Conservation (phyloP, 805 yeast species). For the Candida parachauliodes region DNA sequence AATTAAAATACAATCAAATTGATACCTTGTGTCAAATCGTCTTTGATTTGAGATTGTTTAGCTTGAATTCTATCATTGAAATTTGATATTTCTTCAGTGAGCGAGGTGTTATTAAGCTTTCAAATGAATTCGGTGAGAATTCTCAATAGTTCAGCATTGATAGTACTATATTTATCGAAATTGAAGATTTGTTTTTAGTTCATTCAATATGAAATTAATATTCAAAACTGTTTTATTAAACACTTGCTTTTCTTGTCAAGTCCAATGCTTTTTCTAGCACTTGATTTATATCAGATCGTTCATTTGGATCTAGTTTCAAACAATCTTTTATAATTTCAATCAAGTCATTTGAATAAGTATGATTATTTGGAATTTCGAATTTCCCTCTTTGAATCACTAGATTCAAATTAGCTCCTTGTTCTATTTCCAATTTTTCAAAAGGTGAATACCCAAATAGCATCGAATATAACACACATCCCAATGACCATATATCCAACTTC, state of each 20-base stretch:
- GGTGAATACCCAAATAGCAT: slow-evolving; percentile 80
- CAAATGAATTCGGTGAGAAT: no score
- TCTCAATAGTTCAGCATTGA: no score
- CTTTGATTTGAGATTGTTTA: no score
- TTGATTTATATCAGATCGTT: slow-evolving; percentile 63
- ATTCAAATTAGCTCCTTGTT: slow-evolving; percentile 76
- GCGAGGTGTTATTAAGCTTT: no score
- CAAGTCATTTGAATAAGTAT: slow-evolving; percentile 51
- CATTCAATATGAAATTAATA: no score
- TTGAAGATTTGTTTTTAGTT: no score
- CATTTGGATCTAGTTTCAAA: slow-evolving; percentile 54
- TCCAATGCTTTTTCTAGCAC: slow-evolving; percentile 50
- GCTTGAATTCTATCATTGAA: no score
- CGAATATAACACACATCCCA: slow-evolving; percentile 81
- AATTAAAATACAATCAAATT: no score
- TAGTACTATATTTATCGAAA: no score
- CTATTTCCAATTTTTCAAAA: slow-evolving; percentile 77
- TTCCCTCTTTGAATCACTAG: slow-evolving; percentile 71
- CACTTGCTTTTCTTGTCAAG: slow-evolving; percentile 21
- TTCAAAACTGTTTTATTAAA: no score
- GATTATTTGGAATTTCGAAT: slow-evolving; percentile 54
- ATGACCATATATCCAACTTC: slow-evolving; percentile 83
- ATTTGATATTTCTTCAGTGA: no score
- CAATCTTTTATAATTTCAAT: slow-evolving; percentile 58
- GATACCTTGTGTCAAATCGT: no score